Evolutionary conservation across 768 basidiomycete genomes (phyloP).

Genomic region (Boletellus emodensis): DNA sequence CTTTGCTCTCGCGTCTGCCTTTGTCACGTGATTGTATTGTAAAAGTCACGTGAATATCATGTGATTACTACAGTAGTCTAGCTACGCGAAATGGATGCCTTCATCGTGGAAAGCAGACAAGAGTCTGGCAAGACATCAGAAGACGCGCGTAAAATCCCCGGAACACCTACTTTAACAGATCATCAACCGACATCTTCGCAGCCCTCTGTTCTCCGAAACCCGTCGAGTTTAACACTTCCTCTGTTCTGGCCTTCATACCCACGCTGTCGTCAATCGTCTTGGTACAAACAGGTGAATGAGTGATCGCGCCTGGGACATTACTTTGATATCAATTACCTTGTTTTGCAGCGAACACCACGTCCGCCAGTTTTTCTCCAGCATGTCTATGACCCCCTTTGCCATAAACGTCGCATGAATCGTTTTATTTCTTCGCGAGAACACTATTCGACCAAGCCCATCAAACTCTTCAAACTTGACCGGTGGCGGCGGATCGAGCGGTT

Average conservation of each 20-base stretch:
- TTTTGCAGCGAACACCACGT: constrained; percentile 87
- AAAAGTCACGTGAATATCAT: neutral
- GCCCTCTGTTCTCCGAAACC: constrained; percentile 76
- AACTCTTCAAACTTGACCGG: constrained; percentile 96
- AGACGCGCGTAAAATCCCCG: neutral
- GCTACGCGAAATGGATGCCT: constrained; percentile 67
- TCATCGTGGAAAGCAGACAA: constrained; percentile 71
- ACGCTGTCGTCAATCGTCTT: constrained; percentile 69
- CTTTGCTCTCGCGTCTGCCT: too few relatives aligned
- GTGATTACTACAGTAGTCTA: neutral
- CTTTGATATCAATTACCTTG: constrained; percentile 38
- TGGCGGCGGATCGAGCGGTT: constrained; percentile 91
- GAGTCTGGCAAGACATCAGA: constrained; percentile 38
- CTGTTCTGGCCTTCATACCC: constrained; percentile 66
- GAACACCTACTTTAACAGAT: constrained; percentile 71
- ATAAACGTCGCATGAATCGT: constrained; percentile 84
- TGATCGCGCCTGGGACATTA: neutral
- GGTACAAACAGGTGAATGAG: neutral
- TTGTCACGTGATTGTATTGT: neutral
- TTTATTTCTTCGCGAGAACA: constrained; percentile 90
- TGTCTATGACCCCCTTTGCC: constrained; percentile 91
- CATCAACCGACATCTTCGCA: constrained; percentile 91
- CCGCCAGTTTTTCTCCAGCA: constrained; percentile 90
- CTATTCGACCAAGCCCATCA: constrained; percentile 87
- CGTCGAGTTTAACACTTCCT: constrained; percentile 66